A percentile compares a stretch with the other conserved stretches of the same genome.
These are phyloP conservation scores for Clavaria fumosa DNA, from an alignment of 768 basidiomycete species.

Conservation along the genomic window DNA sequence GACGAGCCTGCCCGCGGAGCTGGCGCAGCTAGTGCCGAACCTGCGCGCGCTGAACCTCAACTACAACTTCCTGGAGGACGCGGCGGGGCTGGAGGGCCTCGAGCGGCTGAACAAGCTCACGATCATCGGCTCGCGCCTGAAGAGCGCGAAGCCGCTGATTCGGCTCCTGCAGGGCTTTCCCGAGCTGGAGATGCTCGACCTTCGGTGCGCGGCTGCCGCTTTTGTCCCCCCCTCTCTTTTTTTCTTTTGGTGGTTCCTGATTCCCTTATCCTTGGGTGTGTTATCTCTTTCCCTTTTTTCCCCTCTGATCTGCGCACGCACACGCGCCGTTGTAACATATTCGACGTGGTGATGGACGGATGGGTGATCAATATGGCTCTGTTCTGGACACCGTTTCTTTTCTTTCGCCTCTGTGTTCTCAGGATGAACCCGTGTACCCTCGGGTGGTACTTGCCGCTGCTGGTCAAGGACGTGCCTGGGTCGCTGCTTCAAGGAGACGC, in stretches of 20 bases:
- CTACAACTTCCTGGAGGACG: conserved; percentile 87
- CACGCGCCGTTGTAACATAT: too few relatives aligned
- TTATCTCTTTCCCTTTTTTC: too few relatives aligned
- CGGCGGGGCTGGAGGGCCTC: conserved; percentile 52
- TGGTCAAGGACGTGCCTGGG: conserved; percentile 53
- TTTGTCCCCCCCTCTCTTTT: conserved; percentile 6
- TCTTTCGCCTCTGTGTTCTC: conserved; percentile 7
- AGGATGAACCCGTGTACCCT: conserved; percentile 95
- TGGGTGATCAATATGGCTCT: too few relatives aligned
- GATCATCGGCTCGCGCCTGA: conserved; percentile 72
- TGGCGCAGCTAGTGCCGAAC: conserved; percentile 62
- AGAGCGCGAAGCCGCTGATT: conserved; percentile 60
- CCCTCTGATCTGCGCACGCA: too few relatives aligned
- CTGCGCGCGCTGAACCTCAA: conserved; percentile 87
- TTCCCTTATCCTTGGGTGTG: too few relatives aligned
- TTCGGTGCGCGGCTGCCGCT: conserved; percentile 46
- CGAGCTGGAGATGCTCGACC: conserved; percentile 80
- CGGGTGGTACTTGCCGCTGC: conserved; percentile 86
- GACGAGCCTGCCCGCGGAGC: conserved; percentile 49
- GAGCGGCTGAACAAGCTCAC: conserved; percentile 68
- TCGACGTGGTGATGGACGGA: too few relatives aligned
- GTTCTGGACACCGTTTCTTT: too few relatives aligned
- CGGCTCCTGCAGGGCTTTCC: conserved; percentile 53
- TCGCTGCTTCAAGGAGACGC: conserved; percentile 48
- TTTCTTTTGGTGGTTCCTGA: too few relatives aligned